Percentiles rank a stretch among this genome's conserved stretches.
Conservation (phyloP, 2,329 filamentous ascomycete genomes). For the Diaporthe eres region DNA sequence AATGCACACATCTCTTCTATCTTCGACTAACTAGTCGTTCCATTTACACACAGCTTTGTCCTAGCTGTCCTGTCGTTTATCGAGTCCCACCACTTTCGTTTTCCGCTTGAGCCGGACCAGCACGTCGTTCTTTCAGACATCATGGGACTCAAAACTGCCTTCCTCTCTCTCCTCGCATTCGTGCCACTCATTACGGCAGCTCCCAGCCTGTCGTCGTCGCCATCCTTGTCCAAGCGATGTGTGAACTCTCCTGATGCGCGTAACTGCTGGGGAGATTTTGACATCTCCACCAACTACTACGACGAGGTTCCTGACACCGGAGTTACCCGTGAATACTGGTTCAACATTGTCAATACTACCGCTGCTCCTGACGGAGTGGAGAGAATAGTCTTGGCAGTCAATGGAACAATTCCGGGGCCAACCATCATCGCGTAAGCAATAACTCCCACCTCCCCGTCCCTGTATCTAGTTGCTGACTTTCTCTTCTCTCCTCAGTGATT, state of each 20-base stretch:
- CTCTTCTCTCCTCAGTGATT: conserved; percentile 48
- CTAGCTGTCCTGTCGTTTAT: conserved; percentile 9
- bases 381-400: conserved; percentile 56
- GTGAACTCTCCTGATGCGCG: conserved; percentile 48
- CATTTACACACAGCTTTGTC: conserved; percentile 1
- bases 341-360: conserved; percentile 47
- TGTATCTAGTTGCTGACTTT: conserved; percentile 50
- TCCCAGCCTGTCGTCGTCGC: conserved; percentile 21
- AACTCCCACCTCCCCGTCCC: conserved; percentile 47
- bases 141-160: conserved; percentile 32
- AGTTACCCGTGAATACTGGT: conserved; percentile 57
- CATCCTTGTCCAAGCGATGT: conserved; percentile 16
- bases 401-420: conserved; percentile 38
- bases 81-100: neutral
- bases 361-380: conserved; percentile 56
- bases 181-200: conserved; percentile 29
- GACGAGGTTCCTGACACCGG: conserved; percentile 54
- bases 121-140: neutral
- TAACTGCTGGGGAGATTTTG: conserved; percentile 57
- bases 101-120: neutral
- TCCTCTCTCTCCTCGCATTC: conserved; percentile 27
- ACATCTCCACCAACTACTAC: conserved; percentile 55
- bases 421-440: conserved; percentile 50
- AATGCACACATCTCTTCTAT: neutral
- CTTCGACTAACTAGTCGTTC: neutral